Conservation (phyloP, 441 rosid species). For the Pelargonium fulgidum region DNA sequence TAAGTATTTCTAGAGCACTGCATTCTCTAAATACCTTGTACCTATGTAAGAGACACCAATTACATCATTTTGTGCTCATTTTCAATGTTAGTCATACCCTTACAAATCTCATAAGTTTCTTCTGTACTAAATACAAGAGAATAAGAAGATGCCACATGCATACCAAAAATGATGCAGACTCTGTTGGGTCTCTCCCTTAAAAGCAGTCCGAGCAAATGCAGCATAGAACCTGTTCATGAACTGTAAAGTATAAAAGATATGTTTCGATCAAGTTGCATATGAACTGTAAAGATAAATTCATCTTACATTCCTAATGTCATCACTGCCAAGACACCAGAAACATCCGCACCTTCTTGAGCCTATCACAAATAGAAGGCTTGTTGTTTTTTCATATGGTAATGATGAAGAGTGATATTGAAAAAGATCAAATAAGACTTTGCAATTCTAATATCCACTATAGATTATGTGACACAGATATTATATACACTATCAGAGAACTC, state of each 20-base stretch:
- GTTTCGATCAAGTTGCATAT: slow-evolving; percentile 14
- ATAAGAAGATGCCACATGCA: slow-evolving; percentile 11
- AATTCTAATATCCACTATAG: background rate
- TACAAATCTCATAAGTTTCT: background rate
- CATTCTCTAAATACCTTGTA: background rate
- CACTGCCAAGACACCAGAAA: slow-evolving; percentile 88
- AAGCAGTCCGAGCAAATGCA: slow-evolving; percentile 83
- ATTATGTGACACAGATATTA: background rate
- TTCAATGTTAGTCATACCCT: background rate
- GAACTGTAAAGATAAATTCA: slow-evolving; percentile 11
- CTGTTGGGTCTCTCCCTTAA: slow-evolving; percentile 85
- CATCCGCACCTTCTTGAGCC: slow-evolving; percentile 82
- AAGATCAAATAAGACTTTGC: slow-evolving; percentile 1
- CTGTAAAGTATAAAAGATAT: slow-evolving; percentile 19
- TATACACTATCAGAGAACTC: background rate
- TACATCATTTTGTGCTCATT: background rate
- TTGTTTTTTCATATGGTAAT: slow-evolving; percentile 14
- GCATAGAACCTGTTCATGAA: slow-evolving; percentile 73
- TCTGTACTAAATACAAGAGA: background rate
- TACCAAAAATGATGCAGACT: slow-evolving; percentile 97
- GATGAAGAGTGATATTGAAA: background rate
- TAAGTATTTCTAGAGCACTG: background rate
- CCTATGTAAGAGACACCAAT: background rate
- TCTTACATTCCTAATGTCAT: slow-evolving; percentile 96
- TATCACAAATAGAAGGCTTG: slow-evolving; percentile 29